Base-by-base conservation (phyloP, 116 monocot species). In the Papilionanthe hybrid region DNA sequence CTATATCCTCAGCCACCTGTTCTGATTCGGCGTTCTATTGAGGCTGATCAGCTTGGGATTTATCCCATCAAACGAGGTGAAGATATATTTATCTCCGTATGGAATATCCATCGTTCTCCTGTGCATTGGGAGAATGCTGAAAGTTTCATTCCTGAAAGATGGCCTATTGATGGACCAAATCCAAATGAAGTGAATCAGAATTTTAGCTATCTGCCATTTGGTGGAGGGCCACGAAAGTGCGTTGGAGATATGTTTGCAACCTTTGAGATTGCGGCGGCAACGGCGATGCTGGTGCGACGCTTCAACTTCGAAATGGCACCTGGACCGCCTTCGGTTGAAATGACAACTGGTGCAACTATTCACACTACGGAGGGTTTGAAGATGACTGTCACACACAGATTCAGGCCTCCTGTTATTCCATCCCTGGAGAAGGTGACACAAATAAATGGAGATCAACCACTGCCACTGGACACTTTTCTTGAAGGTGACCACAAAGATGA, bases 1-100 rank as follows among this genome's bases (percentile, higher is more conserved):
- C 91, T 97, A 27, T 97, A 97, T 79, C 97, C 97, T 57, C 97
- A 92, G 77, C 97, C 97, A 81, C 97, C 97, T 27, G 91, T 97
- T 4, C 83, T 97, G 76, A 92, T 94, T 85, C 92, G 97, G 3
- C 94, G 97, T 45, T 94, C 97, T 77, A 82, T 92, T 48, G 90
- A 90, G 79, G 83, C 92, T 79, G 97, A 97, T 87, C 73, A 92
- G 66, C 91, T 97, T 67, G 97, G 97, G 67, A 85, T 83, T 43
- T 97, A 86, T 77, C 91, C 90, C 7, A 92, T 97, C 80, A 87
- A 80, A 85, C 85, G 85, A 83, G 97, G 87, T 83, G 97, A 98
- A 84, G 97, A 98, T 72, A 92, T 98, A 80, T 98, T 98, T 78
- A 98, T 98, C 79, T 98, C 92, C 67, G 82, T 92, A n/a, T 98